Percentiles rank a stretch among this genome's conserved stretches.
Evolutionary conservation across 2,329 filamentous ascomycete genomes (phyloP).

Genomic region (Aspergillus neoniger): DNA sequence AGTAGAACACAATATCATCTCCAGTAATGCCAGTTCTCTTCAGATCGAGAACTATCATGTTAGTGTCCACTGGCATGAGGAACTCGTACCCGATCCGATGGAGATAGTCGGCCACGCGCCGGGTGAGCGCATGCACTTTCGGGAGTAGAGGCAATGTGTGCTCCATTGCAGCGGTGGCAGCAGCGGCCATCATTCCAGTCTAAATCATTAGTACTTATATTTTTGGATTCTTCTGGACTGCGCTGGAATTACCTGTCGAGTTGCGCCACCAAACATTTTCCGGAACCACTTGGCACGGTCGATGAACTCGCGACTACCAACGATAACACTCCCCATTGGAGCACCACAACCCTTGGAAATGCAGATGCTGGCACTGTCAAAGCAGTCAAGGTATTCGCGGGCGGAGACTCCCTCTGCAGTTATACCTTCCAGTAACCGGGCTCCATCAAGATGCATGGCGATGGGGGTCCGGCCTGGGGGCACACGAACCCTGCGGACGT

Average conservation of each 20-base stretch:
- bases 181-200: conserved; percentile 35
- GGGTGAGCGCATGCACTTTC: conserved; percentile 25
- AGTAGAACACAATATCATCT: conserved; percentile 24
- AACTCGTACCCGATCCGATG: conserved; percentile 25
- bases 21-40: conserved; percentile 22
- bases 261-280: conserved; percentile 38
- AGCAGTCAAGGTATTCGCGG: conserved; percentile 33
- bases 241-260: conserved; percentile 24
- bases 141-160: conserved; percentile 26
- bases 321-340: conserved; percentile 36
- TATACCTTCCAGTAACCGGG: conserved; percentile 27
- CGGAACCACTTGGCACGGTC: conserved; percentile 32
- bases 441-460: conserved; percentile 35
- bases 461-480: conserved; percentile 25
- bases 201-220: conserved; percentile 13
- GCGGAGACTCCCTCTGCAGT: conserved; percentile 27
- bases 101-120: conserved; percentile 23
- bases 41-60: conserved; percentile 31
- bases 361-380: conserved; percentile 38
- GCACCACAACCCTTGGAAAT: conserved; percentile 37
- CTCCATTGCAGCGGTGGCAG: conserved; percentile 25
- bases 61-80: conserved; percentile 29
- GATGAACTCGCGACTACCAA: conserved; percentile 30
- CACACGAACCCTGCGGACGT: conserved; percentile 28
- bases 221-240: too few species aligned